A percentile compares a stretch with the other conserved stretches of the same genome.
phyloP scores from a whole-genome alignment of 768 basidiomycete genomes.

The Pleurotus eryngii region DNA sequence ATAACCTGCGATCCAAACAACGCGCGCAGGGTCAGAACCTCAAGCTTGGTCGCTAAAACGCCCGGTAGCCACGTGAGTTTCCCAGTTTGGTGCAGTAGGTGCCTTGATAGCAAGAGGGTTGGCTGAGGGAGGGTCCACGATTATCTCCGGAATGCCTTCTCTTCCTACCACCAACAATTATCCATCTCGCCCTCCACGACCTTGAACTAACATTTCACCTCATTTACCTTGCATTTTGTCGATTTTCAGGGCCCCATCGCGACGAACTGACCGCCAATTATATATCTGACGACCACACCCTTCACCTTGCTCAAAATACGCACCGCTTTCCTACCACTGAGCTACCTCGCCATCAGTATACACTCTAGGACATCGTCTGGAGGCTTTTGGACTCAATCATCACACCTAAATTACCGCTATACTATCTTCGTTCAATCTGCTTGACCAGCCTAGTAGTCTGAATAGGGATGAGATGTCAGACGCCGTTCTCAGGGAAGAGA shows the following conservation, averaged over 20 bases:
- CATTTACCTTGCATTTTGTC: not conserved
- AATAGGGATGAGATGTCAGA: constrained; percentile 7
- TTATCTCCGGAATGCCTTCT: constrained; percentile 6
- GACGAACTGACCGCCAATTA: not conserved
- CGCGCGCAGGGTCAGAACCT: not conserved
- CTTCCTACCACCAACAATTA: not conserved
- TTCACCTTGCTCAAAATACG: not conserved
- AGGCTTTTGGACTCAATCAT: not conserved
- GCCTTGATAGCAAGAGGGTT: constrained; percentile 2
- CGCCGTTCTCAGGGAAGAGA: not conserved
- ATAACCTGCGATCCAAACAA: not conserved
- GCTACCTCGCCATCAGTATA: not conserved
- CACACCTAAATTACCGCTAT: not conserved
- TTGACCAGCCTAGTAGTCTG: not conserved
- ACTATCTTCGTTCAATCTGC: not conserved
- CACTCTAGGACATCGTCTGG: not conserved
- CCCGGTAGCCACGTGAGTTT: constrained; percentile 6
- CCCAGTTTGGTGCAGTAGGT: not conserved
- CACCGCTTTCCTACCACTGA: not conserved
- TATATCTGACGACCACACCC: not conserved
- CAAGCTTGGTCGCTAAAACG: not conserved
- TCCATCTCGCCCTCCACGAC: constrained; percentile 1
- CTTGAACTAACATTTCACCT: not conserved
- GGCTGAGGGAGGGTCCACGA: constrained; percentile 3
- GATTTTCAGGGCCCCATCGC: not conserved